Evolutionary conservation across 768 basidiomycete genomes (phyloP), one percentile per base, ranked within the genome.

Genomic region (Xerocomellus intermedius): DNA sequence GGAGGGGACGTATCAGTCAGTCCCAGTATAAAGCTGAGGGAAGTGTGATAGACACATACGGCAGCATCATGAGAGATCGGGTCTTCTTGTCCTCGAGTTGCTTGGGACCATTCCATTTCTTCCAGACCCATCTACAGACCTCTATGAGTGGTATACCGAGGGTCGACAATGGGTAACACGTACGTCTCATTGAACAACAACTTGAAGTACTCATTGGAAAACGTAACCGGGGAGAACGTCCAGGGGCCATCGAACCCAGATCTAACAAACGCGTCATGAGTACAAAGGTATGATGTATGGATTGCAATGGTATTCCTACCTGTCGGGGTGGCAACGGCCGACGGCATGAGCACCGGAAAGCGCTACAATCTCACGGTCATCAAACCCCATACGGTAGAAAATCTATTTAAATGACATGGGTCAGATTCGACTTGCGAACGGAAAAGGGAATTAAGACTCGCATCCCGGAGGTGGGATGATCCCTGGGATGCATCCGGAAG

Each of bases 301-400:
- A 13, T 37, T 14, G 13, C 4, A 35, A 41, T 36, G 8, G 10
- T 21, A 39, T 35, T 62, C 75, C 60, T 67, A 83, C 82, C 91
- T 84, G 73, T 91, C 82, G 54, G 78, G 54, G 78, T 99, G 96
- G 81, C 94, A 96, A 69, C 96, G 91, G 22, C 97, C 96, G 42
- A 99, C 85, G 55, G 94, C 94, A 68, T 99, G 96, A 36, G 92
- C 94, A 58, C 96, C 96, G 22, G 84, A 83, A 61, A 98, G 89
- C 52, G 93, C 92, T 56, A 97, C 95, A 47, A 98, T 98, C 75
- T 98, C 96, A 73, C 91, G 92, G 74, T 99, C 96, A 69, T 94
- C 89, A 80, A 98, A 95, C 50, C 86, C 87, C 87, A 88, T 87
- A 52, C 86, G 82, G 72, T 86, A 81, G 75, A 87, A 89, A 71